Evolutionary conservation across 1,284 basidiomycete genomes (phyloP).

Genomic region (Cryptococcus wingfieldii): DNA sequence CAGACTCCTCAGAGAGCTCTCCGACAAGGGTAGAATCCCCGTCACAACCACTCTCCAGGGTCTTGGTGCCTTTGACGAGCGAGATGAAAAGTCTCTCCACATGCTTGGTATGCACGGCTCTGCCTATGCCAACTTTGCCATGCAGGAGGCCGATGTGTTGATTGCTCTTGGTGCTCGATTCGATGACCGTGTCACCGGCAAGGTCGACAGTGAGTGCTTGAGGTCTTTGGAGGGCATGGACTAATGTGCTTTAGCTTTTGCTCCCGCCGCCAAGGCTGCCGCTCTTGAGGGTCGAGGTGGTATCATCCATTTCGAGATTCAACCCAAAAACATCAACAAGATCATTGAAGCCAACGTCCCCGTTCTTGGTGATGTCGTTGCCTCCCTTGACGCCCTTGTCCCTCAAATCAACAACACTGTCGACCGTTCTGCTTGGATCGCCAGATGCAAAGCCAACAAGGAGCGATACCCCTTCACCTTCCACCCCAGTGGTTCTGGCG

Average conservation of each 20-base stretch:
- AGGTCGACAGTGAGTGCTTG: constrained; percentile 59
- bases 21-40: constrained; percentile 85
- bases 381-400: constrained; percentile 75
- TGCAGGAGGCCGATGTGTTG: constrained; percentile 95
- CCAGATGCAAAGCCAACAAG: constrained; percentile 81
- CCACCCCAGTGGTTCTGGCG: constrained; percentile 60
- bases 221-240: neutral
- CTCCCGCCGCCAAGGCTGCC: constrained; percentile 82
- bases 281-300: constrained; percentile 83
- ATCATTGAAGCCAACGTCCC: constrained; percentile 93
- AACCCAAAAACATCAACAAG: constrained; percentile 99
- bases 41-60: constrained; percentile 96
- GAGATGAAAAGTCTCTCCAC: constrained; percentile 78
- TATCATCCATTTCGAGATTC: constrained; percentile 98
- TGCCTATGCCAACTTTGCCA: constrained; percentile 95
- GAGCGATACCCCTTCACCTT: constrained; percentile 85
- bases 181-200: constrained; percentile 97
- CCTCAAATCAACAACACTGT: constrained; percentile 63
- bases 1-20: constrained; percentile 72
- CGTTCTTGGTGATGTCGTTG: constrained; percentile 85
- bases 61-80: constrained; percentile 92
- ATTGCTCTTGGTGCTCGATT: constrained; percentile 95
- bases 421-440: constrained; percentile 74
- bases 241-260: constrained; percentile 58
- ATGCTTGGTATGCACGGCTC: constrained; percentile 99